Evolutionary conservation across 345 rosid species (phyloP).

Genomic region (Eucalyptus erythrocorys): DNA sequence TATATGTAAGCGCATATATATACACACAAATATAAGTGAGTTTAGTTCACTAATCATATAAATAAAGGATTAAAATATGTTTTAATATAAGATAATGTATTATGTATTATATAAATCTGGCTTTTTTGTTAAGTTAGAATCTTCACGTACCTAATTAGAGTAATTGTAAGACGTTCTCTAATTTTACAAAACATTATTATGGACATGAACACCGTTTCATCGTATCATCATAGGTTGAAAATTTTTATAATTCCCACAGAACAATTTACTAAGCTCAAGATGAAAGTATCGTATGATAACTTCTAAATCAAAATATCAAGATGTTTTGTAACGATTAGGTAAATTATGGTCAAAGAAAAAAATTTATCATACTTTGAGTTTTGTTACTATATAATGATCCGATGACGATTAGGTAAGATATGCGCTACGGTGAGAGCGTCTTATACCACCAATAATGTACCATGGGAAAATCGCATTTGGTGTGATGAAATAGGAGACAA

Average conservation of each 20-base stretch:
- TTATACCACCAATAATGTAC: background rate
- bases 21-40: background rate
- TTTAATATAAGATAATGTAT: background rate
- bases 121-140: background rate
- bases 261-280: background rate
- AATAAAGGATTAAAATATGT: background rate
- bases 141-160: background rate
- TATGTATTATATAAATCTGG: background rate
- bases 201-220: background rate
- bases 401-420: background rate
- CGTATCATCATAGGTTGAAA: background rate
- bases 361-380: accelerated
- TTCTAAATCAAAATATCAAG: accelerated
- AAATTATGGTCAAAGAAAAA: background rate
- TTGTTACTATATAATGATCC: too few species aligned
- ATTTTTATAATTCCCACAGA: background rate
- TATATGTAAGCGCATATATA: background rate
- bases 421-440: too few species aligned
- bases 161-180: background rate
- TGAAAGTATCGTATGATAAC: background rate
- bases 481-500: background rate
- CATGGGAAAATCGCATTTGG: background rate
- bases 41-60: background rate
- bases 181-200: background rate
- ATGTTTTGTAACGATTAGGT: background rate